Conservation (phyloP, 148 eudicot species). For the Cornus controversa region DNA sequence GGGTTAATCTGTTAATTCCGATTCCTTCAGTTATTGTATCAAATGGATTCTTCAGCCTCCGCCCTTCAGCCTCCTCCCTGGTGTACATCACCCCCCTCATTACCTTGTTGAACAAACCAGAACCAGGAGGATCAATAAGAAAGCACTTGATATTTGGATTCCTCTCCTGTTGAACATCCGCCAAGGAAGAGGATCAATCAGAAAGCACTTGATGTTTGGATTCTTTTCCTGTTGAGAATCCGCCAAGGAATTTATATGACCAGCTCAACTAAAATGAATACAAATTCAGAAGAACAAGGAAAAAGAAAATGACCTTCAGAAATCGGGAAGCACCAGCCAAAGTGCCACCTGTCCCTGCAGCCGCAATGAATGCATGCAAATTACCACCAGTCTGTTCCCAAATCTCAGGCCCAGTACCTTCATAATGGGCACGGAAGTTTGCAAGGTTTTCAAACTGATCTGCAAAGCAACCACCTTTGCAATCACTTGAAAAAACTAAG, state of each 20-base stretch:
- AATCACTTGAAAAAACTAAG: constrained; percentile 44
- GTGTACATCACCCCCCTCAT: constrained; percentile 98
- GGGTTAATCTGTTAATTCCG: constrained; percentile 86
- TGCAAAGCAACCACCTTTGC: constrained; percentile 92
- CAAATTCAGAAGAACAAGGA: not conserved
- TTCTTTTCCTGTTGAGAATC: constrained; percentile 64
- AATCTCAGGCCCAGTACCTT: constrained; percentile 95
- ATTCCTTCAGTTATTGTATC: constrained; percentile 97
- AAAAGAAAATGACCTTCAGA: constrained; percentile 55
- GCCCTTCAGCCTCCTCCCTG: constrained; percentile 97
- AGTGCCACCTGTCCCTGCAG: constrained; percentile 99
- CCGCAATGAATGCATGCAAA: constrained; percentile 86
- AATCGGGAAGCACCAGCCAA: constrained; percentile 81
- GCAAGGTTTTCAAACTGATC: constrained; percentile 97
- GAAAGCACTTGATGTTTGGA: constrained; percentile 66
- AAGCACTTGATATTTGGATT: constrained; percentile 69
- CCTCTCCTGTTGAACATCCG: constrained; percentile 58
- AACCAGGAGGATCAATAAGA: constrained; percentile 93
- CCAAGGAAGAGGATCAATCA: constrained; percentile 42
- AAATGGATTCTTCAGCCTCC: constrained; percentile 85
- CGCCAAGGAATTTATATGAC: not conserved
- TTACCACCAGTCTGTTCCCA: constrained; percentile 87
- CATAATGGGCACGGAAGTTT: constrained; percentile 83
- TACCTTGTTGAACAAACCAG: constrained; percentile 92
- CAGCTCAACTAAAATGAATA: not conserved